Evolutionary conservation across 805 yeast species (phyloP).

Genomic region (Candida schatavii): DNA sequence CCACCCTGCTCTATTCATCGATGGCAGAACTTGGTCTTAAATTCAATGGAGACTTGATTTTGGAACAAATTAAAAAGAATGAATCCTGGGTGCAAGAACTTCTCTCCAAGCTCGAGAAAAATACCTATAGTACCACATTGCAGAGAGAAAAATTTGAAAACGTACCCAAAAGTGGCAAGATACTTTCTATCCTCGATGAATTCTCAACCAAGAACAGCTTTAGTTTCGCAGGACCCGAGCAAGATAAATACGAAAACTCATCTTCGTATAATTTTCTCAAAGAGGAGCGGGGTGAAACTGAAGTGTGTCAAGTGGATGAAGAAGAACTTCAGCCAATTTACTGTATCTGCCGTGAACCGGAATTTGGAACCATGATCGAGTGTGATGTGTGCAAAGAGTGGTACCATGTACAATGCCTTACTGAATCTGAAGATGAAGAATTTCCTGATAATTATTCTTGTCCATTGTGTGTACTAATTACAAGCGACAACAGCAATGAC

Average conservation of each 20-base stretch:
- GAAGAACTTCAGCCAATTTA: slow-evolving; percentile 24
- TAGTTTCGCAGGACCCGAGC: slow-evolving; percentile 22
- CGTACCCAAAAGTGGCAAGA: background rate
- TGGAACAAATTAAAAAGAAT: slow-evolving; percentile 12
- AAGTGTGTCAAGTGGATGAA: slow-evolving; percentile 9
- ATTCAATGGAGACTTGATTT: slow-evolving; percentile 14
- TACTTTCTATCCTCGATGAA: background rate
- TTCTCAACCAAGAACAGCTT: slow-evolving; percentile 15
- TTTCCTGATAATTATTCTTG: slow-evolving; percentile 24
- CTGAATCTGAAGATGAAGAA: slow-evolving; percentile 17
- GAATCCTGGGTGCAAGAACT: slow-evolving; percentile 23
- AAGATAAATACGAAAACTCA: slow-evolving; percentile 23
- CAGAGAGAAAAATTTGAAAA: background rate
- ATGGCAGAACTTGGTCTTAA: slow-evolving; percentile 19
- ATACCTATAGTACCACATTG: slow-evolving; percentile 1
- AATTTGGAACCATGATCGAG: slow-evolving; percentile 62
- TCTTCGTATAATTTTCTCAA: slow-evolving; percentile 20
- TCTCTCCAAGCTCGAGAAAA: slow-evolving; percentile 13
- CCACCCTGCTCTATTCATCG: slow-evolving; percentile 20
- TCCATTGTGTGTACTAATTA: slow-evolving; percentile 30
- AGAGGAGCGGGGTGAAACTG: slow-evolving; percentile 1
- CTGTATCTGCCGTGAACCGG: slow-evolving; percentile 63
- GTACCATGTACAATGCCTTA: slow-evolving; percentile 64
- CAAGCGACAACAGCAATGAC: background rate
- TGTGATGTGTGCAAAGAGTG: slow-evolving; percentile 71